phyloP scores from a whole-genome alignment of 2,329 filamentous ascomycete genomes.

The Whalleya microplaca region DNA sequence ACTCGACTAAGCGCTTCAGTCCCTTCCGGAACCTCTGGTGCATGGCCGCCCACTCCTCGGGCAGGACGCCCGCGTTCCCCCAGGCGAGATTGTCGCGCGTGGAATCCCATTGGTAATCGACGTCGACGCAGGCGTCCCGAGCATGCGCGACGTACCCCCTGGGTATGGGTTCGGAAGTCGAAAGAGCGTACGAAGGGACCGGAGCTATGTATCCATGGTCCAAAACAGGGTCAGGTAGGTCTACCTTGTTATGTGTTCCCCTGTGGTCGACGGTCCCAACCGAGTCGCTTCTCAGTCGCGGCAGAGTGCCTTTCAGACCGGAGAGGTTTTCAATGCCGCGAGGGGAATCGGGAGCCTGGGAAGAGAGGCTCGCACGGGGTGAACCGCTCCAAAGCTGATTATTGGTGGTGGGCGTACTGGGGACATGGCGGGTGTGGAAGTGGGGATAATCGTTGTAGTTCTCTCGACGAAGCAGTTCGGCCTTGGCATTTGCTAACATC shows the following conservation, averaged over 20 bases:
- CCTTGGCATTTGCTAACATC: conserved; percentile 89
- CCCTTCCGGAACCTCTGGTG: conserved; percentile 86
- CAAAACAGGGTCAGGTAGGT: conserved; percentile 15
- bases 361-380: conserved; percentile 25
- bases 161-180: conserved; percentile 79
- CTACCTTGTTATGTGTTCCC: conserved; percentile 4
- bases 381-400: conserved; percentile 46
- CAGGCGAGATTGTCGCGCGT: conserved; percentile 77
- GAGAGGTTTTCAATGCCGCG: conserved; percentile 29
- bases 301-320: conserved; percentile 22
- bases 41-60: conserved; percentile 96
- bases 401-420: conserved; percentile 31
- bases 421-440: conserved; percentile 39
- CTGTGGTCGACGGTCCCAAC: conserved; percentile 11
- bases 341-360: conserved; percentile 20
- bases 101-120: conserved; percentile 98
- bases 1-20: conserved; percentile 76
- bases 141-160: conserved; percentile 89
- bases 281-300: conserved; percentile 16
- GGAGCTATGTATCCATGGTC: conserved; percentile 70
- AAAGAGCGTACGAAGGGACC: conserved; percentile 81
- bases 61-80: conserved; percentile 85
- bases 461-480: conserved; percentile 77
- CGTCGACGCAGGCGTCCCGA: conserved; percentile 78
- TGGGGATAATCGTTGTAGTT: conserved; percentile 61